Conservation (phyloP, 2,329 filamentous ascomycete species). For the Thielaviopsis populi region DNA sequence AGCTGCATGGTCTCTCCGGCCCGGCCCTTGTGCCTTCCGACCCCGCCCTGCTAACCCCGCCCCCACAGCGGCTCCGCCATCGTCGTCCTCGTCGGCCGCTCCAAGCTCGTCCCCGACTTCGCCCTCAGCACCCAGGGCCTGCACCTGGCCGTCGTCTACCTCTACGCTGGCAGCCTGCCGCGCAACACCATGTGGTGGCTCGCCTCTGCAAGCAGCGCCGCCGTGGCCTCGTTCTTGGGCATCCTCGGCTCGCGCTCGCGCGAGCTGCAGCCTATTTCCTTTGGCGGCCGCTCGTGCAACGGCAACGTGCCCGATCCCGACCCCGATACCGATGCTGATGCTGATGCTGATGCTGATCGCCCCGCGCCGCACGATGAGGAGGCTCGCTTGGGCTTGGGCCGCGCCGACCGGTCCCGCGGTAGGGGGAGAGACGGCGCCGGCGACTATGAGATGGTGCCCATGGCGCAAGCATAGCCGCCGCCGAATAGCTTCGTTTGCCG, state of each 20-base stretch:
- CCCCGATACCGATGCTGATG: conserved; percentile 35
- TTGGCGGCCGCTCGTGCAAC: conserved; percentile 44
- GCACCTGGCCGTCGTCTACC: conserved; percentile 59
- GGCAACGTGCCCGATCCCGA: conserved; percentile 13
- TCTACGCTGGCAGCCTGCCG: conserved; percentile 67
- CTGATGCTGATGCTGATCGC: conserved; percentile 34
- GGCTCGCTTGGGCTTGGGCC: no score
- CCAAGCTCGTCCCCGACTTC: conserved; percentile 91
- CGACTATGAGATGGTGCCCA: conserved; percentile 51
- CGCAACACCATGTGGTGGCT: conserved; percentile 77
- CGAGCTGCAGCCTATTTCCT: conserved; percentile 76
- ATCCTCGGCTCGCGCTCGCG: conserved; percentile 87
- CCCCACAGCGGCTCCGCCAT: conserved; percentile 59
- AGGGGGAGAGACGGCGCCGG: conserved; percentile 39
- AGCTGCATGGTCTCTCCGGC: background rate
- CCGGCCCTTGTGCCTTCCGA: background rate
- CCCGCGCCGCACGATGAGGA: no score
- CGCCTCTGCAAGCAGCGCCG: conserved; percentile 35
- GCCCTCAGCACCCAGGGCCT: conserved; percentile 75
- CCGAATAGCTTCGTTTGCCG: background rate
- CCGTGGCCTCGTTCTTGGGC: conserved; percentile 43
- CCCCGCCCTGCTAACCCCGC: no score
- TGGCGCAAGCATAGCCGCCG: conserved; percentile 25
- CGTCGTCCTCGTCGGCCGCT: conserved; percentile 68
- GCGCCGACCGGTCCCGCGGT: conserved; percentile 35